Percentiles rank a stretch among this genome's conserved stretches.
phyloP scores from a whole-genome alignment of 2,329 filamentous ascomycete genomes.

The Sarocladiaceae sp. region DNA sequence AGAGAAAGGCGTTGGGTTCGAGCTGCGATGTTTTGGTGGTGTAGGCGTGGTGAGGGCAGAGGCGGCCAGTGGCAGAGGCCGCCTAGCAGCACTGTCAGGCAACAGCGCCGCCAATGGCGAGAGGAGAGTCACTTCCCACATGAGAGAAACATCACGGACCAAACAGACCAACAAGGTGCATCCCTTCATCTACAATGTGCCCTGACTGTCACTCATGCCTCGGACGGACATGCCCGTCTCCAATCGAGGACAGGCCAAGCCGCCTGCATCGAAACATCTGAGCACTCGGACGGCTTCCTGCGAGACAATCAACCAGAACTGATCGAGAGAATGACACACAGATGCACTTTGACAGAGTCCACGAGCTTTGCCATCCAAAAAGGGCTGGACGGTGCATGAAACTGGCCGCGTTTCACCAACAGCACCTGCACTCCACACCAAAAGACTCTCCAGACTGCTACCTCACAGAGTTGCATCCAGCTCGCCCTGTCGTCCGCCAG shows the following conservation, averaged over 20 bases:
- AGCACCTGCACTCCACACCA: conserved; percentile 7
- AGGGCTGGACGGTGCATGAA: neutral
- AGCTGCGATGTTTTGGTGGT: too few species aligned
- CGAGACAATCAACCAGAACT: neutral
- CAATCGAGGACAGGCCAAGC: too few species aligned
- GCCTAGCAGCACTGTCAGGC: too few species aligned
- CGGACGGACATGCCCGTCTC: conserved; percentile 1
- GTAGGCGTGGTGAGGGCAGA: neutral
- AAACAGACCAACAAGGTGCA: conserved; percentile 2
- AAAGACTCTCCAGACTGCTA: conserved; percentile 5
- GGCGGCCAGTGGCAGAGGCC: too few species aligned
- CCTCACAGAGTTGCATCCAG: neutral
- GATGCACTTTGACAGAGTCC: neutral
- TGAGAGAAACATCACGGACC: too few species aligned
- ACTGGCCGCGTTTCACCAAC: conserved; percentile 8
- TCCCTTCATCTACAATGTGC: neutral
- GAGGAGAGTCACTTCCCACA: too few species aligned
- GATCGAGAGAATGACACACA: neutral
- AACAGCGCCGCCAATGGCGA: too few species aligned
- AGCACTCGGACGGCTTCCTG: neutral
- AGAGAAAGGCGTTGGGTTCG: too few species aligned
- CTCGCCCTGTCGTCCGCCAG: neutral
- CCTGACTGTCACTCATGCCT: neutral
- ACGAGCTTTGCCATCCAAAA: neutral
- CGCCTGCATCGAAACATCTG: conserved; percentile 1